Evolutionary conservation across 371 early-diverging fungal species (phyloP), one percentile per base, ranked within the genome.

Genomic region (Circinella minor): DNA sequence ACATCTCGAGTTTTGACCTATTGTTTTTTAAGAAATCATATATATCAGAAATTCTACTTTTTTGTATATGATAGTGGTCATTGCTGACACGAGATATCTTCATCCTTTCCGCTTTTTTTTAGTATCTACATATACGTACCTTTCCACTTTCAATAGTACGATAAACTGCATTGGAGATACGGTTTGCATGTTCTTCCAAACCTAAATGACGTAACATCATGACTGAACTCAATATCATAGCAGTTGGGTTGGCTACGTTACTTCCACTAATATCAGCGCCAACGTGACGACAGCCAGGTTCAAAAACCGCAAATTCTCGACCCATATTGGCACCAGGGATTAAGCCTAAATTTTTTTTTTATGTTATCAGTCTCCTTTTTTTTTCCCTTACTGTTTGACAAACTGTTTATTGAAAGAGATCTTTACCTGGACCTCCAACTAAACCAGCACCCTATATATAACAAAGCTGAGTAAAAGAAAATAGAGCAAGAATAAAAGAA

Each of bases 251-350:
- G 48, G 98, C 98, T 36, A 86, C 80, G 89, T 97, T 95, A 77
- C 87, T 86, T 71, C 96, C 96, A 85, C 93, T 88, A 71, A 98
- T 93, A 81, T 96, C 96, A 84, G 89, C 89, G 73, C 94, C 98
- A 66, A 97, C 98, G 80, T 97, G 98, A 85, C 97, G 95, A 83
- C 96, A 96, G 47, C 94, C 94, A 36, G 98, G 96, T 84, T 98
- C 98, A 73, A 98, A 98, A 70, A 98, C 92, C 71, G 96, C 97
- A 79, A 87, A 96, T 77, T 98, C 94, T 71, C 95, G 88, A 66
- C 98, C 98, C 83, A 96, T 92, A 89, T 95, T 98, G 85, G 92
- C 94, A 49, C 98, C 98, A 48, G 97, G 96, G 71, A 96, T 92
- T 70, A 96, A 11, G 11, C 43, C 43, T 43, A 43, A 43, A 43